These are phyloP conservation scores for Colletotrichum graminicola DNA, from an alignment of 2,329 filamentous ascomycete species.

Conservation along the genomic window DNA sequence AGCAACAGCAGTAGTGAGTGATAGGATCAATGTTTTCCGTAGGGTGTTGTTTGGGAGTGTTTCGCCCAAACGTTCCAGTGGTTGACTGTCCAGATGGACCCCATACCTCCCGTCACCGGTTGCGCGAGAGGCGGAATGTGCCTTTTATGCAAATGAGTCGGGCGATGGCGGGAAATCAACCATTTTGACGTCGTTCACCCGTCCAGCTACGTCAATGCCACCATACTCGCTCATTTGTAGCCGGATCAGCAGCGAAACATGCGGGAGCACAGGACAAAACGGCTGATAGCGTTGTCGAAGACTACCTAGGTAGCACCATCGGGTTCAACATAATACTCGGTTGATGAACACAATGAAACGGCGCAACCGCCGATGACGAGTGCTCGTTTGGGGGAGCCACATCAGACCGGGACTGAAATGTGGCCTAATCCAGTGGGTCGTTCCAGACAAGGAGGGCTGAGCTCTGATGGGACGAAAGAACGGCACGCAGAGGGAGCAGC, in stretches of 20 bases:
- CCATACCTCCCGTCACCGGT: background rate
- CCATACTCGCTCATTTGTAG: constrained; percentile 1
- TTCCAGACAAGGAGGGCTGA: constrained; percentile 17
- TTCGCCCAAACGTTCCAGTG: background rate
- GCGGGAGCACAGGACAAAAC: background rate
- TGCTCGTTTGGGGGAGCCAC: background rate
- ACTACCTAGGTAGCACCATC: background rate
- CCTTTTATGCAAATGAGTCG: constrained; percentile 1
- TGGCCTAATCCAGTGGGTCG: background rate
- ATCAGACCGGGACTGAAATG: background rate
- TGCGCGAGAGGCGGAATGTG: background rate
- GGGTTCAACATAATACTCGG: background rate
- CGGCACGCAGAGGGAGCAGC: background rate
- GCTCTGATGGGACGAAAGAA: constrained; percentile 3
- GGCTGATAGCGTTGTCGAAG: background rate
- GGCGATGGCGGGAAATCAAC: background rate
- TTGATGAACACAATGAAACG: background rate
- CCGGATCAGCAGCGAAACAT: background rate
- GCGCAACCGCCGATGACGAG: background rate
- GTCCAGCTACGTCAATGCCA: background rate
- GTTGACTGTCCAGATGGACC: background rate
- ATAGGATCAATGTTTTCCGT: background rate
- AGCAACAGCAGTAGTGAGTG: no score
- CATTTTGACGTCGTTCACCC: background rate
- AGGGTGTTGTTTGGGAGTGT: background rate